Base-by-base conservation (phyloP, 1,139 yeast genomes). In the Candida sanyaensis region DNA sequence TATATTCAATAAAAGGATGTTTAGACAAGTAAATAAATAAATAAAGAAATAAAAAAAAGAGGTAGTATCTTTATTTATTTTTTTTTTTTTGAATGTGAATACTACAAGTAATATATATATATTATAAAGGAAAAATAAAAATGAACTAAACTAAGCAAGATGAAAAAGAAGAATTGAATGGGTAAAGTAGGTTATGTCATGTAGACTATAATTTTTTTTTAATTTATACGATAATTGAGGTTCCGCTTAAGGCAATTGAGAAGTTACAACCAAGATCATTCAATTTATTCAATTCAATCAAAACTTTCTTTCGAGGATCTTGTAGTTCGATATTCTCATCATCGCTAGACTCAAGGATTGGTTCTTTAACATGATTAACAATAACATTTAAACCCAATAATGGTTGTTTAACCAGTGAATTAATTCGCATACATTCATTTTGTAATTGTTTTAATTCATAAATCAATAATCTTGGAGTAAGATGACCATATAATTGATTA, bases 321-420 rank as follows among this genome's bases (percentile, higher is more conserved):
- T 23, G 32, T n/a, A 47, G 37, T 17, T 50, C 31, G 7, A 37
- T 33, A 5, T 56, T 55, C 5, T 42, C 43, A 38, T 44, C 46
- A 13, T 44, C 60, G 8, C 11, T 13, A 24, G 24, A 23, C 21
- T 41, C 44, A 46, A 54, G 55, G 37, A 61, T 52, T 2, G 72
- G 65, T 57, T 86, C 91, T 62, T 90, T 90, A 30, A 90, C 81
- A 60, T 90, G 97, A 4, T 85, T 84, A 1, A 90, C 74, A 1
- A 88, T 66, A 4, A 89, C 67, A 37, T 81, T 73, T 12, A 90
- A 60, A 0, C 75, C 81, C 11, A 63, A 49, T 13, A 85, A 63
- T 0, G 81, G 78, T 17, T 55, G 49, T 39, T 24, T 13, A n/a
- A 41, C 27, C 5, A 37, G 36, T 7, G 59, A 51, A 7, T 53